phyloP scores from a whole-genome alignment of 345 rosid genomes.

The Durio zibethinus region DNA sequence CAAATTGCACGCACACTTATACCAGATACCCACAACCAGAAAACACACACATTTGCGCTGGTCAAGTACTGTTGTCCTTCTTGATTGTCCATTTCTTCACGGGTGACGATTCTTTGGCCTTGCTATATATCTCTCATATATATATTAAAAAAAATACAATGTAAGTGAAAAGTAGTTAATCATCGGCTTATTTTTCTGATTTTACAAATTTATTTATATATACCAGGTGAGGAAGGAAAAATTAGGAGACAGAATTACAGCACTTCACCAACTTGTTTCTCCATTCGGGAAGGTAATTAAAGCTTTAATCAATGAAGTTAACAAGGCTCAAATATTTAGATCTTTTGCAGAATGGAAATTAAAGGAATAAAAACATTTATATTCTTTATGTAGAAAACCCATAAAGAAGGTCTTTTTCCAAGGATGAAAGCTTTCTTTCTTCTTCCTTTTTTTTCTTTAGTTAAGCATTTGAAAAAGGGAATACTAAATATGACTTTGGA shows the following conservation, averaged over 20 bases:
- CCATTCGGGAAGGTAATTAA: conserved; percentile 81
- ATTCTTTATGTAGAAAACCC: conserved; percentile 3
- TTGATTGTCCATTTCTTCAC: conserved; percentile 63
- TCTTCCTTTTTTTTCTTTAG: background rate
- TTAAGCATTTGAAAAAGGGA: background rate
- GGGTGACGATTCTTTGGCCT: conserved; percentile 44
- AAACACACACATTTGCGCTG: conserved; percentile 40
- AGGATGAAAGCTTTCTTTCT: conserved; percentile 5
- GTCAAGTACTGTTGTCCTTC: conserved; percentile 38
- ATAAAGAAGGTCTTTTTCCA: conserved; percentile 13
- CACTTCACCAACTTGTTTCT: conserved; percentile 96
- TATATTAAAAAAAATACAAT: background rate
- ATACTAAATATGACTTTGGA: conserved; percentile 33
- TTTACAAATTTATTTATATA: background rate
- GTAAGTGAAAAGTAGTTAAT: background rate
- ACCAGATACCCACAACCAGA: conserved; percentile 27
- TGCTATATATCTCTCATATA: conserved; percentile 11
- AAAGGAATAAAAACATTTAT: background rate
- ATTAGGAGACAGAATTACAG: conserved; percentile 78
- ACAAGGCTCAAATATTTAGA: background rate
- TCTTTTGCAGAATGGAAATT: background rate
- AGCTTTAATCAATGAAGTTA: background rate
- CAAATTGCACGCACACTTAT: conserved; percentile 34
- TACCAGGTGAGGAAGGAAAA: conserved; percentile 86
- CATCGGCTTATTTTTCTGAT: background rate